Percentiles rank a stretch among this genome's conserved stretches.
Evolutionary conservation across 345 rosid species (phyloP).

Genomic region (Gossypium turneri): DNA sequence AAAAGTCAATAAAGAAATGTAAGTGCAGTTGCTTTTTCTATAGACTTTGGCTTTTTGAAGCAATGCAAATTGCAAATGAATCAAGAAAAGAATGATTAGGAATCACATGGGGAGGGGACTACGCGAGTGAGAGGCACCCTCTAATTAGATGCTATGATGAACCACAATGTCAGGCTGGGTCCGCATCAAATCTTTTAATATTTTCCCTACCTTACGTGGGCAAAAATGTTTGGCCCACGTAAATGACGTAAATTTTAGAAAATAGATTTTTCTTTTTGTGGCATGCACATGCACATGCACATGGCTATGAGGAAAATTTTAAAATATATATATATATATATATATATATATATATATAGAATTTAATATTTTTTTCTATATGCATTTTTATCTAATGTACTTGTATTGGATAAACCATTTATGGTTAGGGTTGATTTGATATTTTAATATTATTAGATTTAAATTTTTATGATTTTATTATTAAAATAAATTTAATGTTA

Average conservation of each 20-base stretch:
- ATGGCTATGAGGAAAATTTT: no score
- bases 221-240: background rate
- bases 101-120: constrained; percentile 20
- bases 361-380: no score
- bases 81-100: constrained; percentile 21
- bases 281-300: no score
- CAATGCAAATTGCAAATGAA: background rate
- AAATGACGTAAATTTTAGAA: background rate
- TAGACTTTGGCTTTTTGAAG: constrained; percentile 12
- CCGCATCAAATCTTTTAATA: constrained; percentile 1
- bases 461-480: no score
- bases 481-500: no score
- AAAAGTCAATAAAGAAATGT: background rate
- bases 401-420: no score
- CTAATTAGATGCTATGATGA: constrained; percentile 17
- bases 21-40: constrained; percentile 1
- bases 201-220: constrained; percentile 13
- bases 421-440: no score
- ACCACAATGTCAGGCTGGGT: background rate
- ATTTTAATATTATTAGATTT: no score
- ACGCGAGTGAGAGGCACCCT: constrained; percentile 13
- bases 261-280: no score
- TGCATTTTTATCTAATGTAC: no score
- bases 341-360: no score
- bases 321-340: no score